phyloP scores from a whole-genome alignment of 1,139 yeast genomes.

The Diutina neorugosa region DNA sequence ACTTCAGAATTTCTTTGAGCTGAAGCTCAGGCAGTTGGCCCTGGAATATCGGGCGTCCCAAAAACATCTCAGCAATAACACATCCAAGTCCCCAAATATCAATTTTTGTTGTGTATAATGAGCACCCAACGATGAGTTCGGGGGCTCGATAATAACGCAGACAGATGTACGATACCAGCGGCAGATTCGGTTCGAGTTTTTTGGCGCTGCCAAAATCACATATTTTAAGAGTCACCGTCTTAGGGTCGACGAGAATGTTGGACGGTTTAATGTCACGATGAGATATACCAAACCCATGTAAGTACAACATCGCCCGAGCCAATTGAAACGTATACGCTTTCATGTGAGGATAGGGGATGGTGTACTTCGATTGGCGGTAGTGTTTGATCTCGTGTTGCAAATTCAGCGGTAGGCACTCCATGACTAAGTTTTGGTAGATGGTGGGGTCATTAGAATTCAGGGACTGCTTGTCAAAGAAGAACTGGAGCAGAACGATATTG shows the following conservation, averaged over 20 bases:
- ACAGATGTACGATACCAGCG: slow-evolving; percentile 69
- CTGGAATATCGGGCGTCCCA: slow-evolving; percentile 73
- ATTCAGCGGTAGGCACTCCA: slow-evolving; percentile 79
- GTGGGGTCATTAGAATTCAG: slow-evolving; percentile 43
- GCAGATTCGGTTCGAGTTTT: slow-evolving; percentile 59
- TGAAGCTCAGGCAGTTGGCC: slow-evolving; percentile 69
- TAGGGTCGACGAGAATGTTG: slow-evolving; percentile 63
- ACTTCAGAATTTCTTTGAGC: slow-evolving; percentile 63
- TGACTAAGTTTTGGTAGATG: slow-evolving; percentile 65
- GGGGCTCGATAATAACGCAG: slow-evolving; percentile 79
- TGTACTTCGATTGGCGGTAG: slow-evolving; percentile 49
- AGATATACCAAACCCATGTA: slow-evolving; percentile 68
- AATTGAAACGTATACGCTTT: slow-evolving; percentile 72
- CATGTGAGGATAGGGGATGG: slow-evolving; percentile 62
- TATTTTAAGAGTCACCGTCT: slow-evolving; percentile 51
- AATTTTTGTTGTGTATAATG: slow-evolving; percentile 63
- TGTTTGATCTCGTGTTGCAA: slow-evolving; percentile 63
- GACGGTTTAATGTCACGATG: slow-evolving; percentile 80
- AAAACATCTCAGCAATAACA: slow-evolving; percentile 73
- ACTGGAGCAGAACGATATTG: slow-evolving; percentile 55
- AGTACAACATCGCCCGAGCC: slow-evolving; percentile 70
- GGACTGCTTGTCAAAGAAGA: slow-evolving; percentile 54
- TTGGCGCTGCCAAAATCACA: slow-evolving; percentile 82
- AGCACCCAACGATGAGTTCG: slow-evolving; percentile 67
- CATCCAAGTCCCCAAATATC: slow-evolving; percentile 86